Evolutionary conservation across 2,329 filamentous ascomycete genomes (phyloP).

Genomic region (Mollisia scopiformis): DNA sequence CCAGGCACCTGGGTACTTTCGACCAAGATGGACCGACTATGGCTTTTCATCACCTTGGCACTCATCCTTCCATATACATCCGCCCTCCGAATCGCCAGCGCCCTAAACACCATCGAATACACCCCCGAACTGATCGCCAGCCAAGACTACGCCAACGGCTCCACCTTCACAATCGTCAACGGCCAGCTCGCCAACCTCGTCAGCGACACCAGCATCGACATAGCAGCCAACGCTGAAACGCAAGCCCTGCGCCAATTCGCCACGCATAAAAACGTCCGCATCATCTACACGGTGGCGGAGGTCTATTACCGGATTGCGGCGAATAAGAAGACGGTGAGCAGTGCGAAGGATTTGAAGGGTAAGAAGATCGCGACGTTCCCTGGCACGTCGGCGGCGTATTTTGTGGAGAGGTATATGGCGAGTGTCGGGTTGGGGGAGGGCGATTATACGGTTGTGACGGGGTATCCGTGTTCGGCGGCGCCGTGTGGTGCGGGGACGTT

Average conservation of each 20-base stretch:
- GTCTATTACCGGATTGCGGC: constrained; percentile 19
- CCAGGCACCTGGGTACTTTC: neutral
- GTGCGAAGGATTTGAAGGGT: constrained; percentile 15
- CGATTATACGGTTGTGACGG: constrained; percentile 14
- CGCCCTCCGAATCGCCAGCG: neutral
- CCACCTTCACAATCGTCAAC: neutral
- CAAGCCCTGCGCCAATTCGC: constrained; percentile 20
- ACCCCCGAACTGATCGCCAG: constrained; percentile 16
- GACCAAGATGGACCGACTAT: neutral
- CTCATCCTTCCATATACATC: neutral
- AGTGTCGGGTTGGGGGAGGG: constrained; percentile 7
- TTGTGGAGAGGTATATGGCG: constrained; percentile 14
- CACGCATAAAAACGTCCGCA: constrained; percentile 16
- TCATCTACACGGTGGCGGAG: constrained; percentile 19
- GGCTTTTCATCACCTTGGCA: neutral
- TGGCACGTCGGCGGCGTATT: constrained; percentile 15
- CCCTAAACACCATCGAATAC: constrained; percentile 13
- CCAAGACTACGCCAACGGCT: constrained; percentile 15
- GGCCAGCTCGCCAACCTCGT: constrained; percentile 15
- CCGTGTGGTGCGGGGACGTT: constrained; percentile 18
- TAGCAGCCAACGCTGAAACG: constrained; percentile 23
- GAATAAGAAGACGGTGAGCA: constrained; percentile 15
- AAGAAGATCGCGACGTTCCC: constrained; percentile 18
- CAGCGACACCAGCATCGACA: constrained; percentile 16
- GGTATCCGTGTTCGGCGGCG: constrained; percentile 13